These are phyloP conservation scores for Syzygium jambos DNA, from an alignment of 345 rosid species.

Conservation along the genomic window DNA sequence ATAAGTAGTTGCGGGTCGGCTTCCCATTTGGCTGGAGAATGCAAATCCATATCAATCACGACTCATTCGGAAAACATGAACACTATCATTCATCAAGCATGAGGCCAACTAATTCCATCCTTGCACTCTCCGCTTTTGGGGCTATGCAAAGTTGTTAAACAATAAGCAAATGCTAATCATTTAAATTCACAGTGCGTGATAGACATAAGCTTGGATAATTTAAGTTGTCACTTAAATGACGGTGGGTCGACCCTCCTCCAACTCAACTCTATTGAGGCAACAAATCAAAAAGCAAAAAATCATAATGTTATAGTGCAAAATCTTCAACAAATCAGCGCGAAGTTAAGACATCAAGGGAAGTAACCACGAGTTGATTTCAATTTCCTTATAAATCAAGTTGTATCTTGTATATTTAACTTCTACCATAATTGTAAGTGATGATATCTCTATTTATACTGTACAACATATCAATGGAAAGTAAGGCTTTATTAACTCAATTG, in stretches of 20 bases:
- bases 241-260: neutral
- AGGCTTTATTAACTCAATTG: too few species aligned
- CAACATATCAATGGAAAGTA: too few species aligned
- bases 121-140: rapidly evolving
- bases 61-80: neutral
- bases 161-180: neutral
- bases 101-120: neutral
- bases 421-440: too few species aligned
- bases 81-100: neutral
- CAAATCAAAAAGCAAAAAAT: too few species aligned
- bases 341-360: too few species aligned
- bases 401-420: too few species aligned
- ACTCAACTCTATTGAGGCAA: neutral
- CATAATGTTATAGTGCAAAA: too few species aligned
- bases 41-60: neutral
- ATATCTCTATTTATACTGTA: too few species aligned
- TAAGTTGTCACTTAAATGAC: neutral
- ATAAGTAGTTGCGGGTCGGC: neutral
- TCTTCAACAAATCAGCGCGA: too few species aligned
- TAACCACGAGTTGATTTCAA: too few species aligned
- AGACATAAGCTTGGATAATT: neutral
- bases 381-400: too few species aligned
- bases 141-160: rapidly evolving
- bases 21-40: too few species aligned
- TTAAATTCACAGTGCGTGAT: neutral